Conservation (phyloP, 1,139 yeast species). For the Candida tropicalis region DNA sequence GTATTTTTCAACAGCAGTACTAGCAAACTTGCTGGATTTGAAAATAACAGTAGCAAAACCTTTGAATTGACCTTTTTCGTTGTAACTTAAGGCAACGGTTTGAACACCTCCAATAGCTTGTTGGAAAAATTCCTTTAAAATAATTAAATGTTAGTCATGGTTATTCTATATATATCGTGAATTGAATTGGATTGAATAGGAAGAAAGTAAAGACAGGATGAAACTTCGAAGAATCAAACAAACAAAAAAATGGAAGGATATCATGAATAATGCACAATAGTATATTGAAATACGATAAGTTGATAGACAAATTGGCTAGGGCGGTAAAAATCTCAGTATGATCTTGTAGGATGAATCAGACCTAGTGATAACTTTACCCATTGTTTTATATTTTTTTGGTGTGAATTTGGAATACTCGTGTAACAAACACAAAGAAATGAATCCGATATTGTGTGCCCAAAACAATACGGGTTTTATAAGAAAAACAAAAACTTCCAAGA, state of each 20-base stretch:
- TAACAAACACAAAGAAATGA: slow-evolving; percentile 3
- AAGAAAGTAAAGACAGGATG: not conserved
- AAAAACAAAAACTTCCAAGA: slow-evolving; percentile 1
- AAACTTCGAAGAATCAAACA: too few relatives aligned
- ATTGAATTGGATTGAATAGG: slow-evolving; percentile 2
- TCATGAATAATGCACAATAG: not conserved
- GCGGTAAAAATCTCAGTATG: not conserved
- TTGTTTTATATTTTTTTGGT: not conserved
- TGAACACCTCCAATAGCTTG: slow-evolving; percentile 86
- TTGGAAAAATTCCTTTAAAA: slow-evolving; percentile 78
- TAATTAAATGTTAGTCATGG: slow-evolving; percentile 24
- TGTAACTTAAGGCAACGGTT: slow-evolving; percentile 73
- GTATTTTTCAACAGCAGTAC: slow-evolving; percentile 74
- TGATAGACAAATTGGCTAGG: not conserved
- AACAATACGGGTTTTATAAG: not conserved
- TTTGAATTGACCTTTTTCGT: slow-evolving; percentile 85
- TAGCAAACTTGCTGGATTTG: slow-evolving; percentile 66
- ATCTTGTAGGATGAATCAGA: too few relatives aligned
- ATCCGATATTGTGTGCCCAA: slow-evolving; percentile 5
- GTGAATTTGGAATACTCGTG: slow-evolving; percentile 1
- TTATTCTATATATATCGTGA: slow-evolving; percentile 1
- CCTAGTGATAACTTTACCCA: too few relatives aligned
- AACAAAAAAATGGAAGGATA: not conserved
- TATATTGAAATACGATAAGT: not conserved
- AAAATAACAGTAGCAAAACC: slow-evolving; percentile 91